Base-by-base conservation (phyloP, 495 filamentous ascomycete species). In the Aspergillus olivimuriae region DNA sequence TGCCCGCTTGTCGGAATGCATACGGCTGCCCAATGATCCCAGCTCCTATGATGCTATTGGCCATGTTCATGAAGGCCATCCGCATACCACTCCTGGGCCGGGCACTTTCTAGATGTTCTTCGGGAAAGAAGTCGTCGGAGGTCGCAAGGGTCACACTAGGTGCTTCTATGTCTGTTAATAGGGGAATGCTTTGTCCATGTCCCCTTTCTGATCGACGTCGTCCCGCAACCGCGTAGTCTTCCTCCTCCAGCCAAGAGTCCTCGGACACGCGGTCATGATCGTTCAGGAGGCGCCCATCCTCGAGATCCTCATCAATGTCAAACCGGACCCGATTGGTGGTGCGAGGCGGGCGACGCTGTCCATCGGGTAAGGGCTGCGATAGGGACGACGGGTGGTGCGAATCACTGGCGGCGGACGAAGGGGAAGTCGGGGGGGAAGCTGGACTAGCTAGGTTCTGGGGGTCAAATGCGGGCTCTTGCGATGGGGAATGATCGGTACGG, bases 1-100 rank as follows among this genome's bases (percentile, higher is more conserved):
- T 73, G 2, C 92, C 92, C 11, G 92, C 90, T 58, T 97, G 88
- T 19, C 80, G 77, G 53, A 98, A 84, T 6, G 92, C 92, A 66
- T 97, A 97, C 7, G 92, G 89, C 62, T 97, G 94, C 2, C 88
- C 92, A 58, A 98, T 97, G 52, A 98, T 98, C 1, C 92, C 92
- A 3, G 92, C 92, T 9, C 92, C 92, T 22, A 98, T 97, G 53
- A 98, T 98, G 50, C 83, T 89, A 61, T 98, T 98, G 34, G 90
- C 89, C 92, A 98, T 98, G 63, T 98, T 98, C 87, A 95, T 95
- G 50, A 98, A 97, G 4, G 81, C 77, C 65, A 77, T 82, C 41
- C 65, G 68, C 73, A 83, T 73, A 18, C 78, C 77, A 55, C 77
- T 85, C 51, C 80, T 78, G 18, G 84, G 81, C 41, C 83, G 66